Evolutionary conservation across 78 protist genomes (phyloP), one percentile per base, ranked within the genome.

Genomic region (Dictyostelium capitatum): DNA sequence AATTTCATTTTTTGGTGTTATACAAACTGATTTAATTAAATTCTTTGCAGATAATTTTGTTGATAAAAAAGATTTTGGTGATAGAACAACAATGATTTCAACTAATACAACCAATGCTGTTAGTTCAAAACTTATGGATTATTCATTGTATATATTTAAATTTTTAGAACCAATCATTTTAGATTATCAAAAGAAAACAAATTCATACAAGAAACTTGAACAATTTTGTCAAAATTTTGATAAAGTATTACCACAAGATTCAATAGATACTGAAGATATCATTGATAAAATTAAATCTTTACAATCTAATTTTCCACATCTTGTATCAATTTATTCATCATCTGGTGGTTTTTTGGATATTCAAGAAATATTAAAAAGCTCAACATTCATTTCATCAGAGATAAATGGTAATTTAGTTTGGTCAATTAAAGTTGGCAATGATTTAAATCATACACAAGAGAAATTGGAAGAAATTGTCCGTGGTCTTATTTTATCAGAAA

Each of bases 391-490:
- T 9, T 67, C 74, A 11, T 14, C 46, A 14, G 11, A 14, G 7
- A 14, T 30, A 67, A 32, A 32, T 67, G 74, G 47, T 67, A 3
- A 20, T 4, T 0, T 37, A 20, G 62, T 23, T 17, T 82, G 89
- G 89, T 48, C 48, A 6, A 17, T 82, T 4, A 67, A 64, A 28
- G 53, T 67, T n/a, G n/a, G n/a, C n/a, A 25, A 20, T 20, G 17
- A 72, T 6, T 8, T 67, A 8, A 79, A 82, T 46, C 28, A 43
- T 53, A 28, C 43, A 28, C 79, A 72, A 41, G 89, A 83, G 11
- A 72, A 28, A 19, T 7, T 83, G 1, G 72, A 72, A 23, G 90
- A 83, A 30, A 53, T 43, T 19, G 73, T 83, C 5, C 80, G 77
- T 15, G 90, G 90, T 70, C 62, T 83, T 12, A 70, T 54, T 6